phyloP scores from a whole-genome alignment of 73 alveolate genomes.

The Halteria grandinella region DNA sequence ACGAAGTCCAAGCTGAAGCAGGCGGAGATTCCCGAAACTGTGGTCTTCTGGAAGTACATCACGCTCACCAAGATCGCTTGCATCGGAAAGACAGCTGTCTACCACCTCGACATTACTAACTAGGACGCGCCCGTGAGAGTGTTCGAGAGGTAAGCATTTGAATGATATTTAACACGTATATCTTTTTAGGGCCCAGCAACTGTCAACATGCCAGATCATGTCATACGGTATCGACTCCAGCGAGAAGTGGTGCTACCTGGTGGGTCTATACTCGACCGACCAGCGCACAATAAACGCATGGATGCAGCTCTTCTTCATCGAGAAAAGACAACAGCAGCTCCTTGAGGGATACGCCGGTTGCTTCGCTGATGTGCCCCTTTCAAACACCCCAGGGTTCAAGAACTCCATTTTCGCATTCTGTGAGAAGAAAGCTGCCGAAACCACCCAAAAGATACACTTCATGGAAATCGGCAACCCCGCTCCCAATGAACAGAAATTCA shows the following conservation, averaged over 20 bases:
- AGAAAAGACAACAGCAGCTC: conserved; percentile 74
- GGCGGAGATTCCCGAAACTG: conserved; percentile 77
- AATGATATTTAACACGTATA: background rate
- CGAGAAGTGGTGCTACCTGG: conserved; percentile 83
- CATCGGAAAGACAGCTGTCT: conserved; percentile 79
- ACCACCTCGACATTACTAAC: conserved; percentile 76
- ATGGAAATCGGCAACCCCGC: conserved; percentile 93
- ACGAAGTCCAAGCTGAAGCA: conserved; percentile 77
- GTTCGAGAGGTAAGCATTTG: conserved; percentile 20
- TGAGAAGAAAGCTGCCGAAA: conserved; percentile 92
- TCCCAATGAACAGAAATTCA: conserved; percentile 84
- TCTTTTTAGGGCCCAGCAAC: conserved; percentile 38
- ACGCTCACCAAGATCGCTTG: conserved; percentile 71
- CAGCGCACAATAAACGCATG: conserved; percentile 78
- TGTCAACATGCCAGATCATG: conserved; percentile 45
- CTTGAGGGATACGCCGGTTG: conserved; percentile 88
- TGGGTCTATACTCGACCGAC: conserved; percentile 82
- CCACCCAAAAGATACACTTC: conserved; percentile 84
- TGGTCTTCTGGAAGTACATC: conserved; percentile 88
- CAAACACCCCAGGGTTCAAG: conserved; percentile 65
- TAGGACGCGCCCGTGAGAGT: conserved; percentile 48
- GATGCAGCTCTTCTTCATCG: conserved; percentile 83
- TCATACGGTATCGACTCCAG: conserved; percentile 68
- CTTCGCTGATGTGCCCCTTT: conserved; percentile 79
- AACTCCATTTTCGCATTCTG: conserved; percentile 86